phyloP scores from a whole-genome alignment of 2,329 filamentous ascomycete genomes.

The Xylariomycetidae sp. region DNA sequence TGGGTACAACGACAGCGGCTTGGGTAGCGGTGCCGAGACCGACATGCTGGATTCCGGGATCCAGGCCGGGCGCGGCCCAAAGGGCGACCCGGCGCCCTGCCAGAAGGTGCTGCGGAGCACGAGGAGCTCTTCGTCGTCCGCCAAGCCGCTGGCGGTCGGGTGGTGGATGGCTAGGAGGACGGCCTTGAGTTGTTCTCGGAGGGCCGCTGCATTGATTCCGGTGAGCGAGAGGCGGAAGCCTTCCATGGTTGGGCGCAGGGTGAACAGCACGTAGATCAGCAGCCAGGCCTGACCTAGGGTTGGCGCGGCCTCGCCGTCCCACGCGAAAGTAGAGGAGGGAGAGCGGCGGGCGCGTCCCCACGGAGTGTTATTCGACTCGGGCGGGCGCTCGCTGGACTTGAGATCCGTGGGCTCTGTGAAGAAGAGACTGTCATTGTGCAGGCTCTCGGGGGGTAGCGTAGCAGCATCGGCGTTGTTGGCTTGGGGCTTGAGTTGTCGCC shows the following conservation, averaged over 20 bases:
- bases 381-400: slow-evolving; percentile 44
- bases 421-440: slow-evolving; percentile 33
- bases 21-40: slow-evolving; percentile 24
- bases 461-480: slow-evolving; percentile 21
- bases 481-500: slow-evolving; percentile 32
- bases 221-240: slow-evolving; percentile 42
- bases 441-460: slow-evolving; percentile 25
- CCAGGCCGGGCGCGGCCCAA: slow-evolving; percentile 61
- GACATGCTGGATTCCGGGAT: slow-evolving; percentile 39
- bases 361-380: slow-evolving; percentile 49
- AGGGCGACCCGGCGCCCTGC: slow-evolving; percentile 65
- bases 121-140: slow-evolving; percentile 31
- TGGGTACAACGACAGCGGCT: slow-evolving; percentile 41
- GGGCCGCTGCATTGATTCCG: slow-evolving; percentile 31
- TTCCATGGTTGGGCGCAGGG: slow-evolving; percentile 43
- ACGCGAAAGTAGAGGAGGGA: slow-evolving; percentile 40
- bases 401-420: slow-evolving; percentile 43
- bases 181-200: slow-evolving; percentile 35
- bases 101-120: slow-evolving; percentile 57
- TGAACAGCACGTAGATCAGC: slow-evolving; percentile 48
- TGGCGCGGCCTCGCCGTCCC: slow-evolving; percentile 37
- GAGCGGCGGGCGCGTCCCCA: slow-evolving; percentile 54
- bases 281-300: slow-evolving; percentile 50
- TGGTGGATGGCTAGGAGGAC: slow-evolving; percentile 47
- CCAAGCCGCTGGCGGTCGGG: slow-evolving; percentile 30